phyloP scores from a whole-genome alignment of 805 yeast species.

The Candida montana region DNA sequence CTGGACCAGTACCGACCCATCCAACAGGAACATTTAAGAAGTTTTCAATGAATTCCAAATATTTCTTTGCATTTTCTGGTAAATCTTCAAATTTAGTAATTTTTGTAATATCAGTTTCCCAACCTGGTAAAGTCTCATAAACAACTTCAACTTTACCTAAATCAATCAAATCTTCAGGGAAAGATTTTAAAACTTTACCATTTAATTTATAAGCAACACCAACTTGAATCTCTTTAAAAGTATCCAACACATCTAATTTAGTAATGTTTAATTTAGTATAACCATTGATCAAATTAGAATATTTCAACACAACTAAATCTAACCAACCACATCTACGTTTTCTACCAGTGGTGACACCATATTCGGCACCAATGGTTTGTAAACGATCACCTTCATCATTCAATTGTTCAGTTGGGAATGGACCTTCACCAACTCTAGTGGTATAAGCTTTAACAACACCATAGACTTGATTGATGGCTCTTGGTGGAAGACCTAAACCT shows the following conservation, averaged over 20 bases:
- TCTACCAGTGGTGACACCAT: slow-evolving; percentile 97
- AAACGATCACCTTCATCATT: slow-evolving; percentile 80
- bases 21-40: slow-evolving; percentile 78
- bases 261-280: slow-evolving; percentile 93
- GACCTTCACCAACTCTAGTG: slow-evolving; percentile 98
- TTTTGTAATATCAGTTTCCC: slow-evolving; percentile 80
- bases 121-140: slow-evolving; percentile 89
- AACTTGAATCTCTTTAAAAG: slow-evolving; percentile 81
- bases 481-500: slow-evolving; percentile 96
- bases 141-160: slow-evolving; percentile 90
- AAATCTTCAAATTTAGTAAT: slow-evolving; percentile 66
- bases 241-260: slow-evolving; percentile 90
- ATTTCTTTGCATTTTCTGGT: slow-evolving; percentile 83
- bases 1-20: slow-evolving; percentile 99
- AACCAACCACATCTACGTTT: slow-evolving; percentile 99
- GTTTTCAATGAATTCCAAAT: slow-evolving; percentile 81
- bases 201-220: slow-evolving; percentile 79
- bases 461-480: slow-evolving; percentile 67
- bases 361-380: slow-evolving; percentile 91
- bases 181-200: slow-evolving; percentile 68
- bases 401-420: slow-evolving; percentile 97
- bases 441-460: slow-evolving; percentile 99
- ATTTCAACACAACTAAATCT: slow-evolving; percentile 89
- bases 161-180: slow-evolving; percentile 87
- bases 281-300: slow-evolving; percentile 89